Conservation (phyloP, 805 yeast species). For the Sungouiella blattae region DNA sequence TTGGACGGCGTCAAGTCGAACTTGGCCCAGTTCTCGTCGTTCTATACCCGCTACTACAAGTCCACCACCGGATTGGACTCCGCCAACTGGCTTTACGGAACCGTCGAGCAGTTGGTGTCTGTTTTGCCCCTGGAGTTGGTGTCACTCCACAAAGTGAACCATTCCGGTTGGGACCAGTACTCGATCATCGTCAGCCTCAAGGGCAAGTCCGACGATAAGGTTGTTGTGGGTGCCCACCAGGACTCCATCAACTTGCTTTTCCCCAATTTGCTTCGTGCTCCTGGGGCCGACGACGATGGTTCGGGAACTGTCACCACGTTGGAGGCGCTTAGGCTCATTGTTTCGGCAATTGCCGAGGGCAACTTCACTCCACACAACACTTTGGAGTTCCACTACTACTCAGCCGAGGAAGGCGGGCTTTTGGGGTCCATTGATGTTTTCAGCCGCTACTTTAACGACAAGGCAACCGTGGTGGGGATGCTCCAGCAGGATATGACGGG, state of each 20-base stretch:
- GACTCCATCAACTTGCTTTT: constrained; percentile 76
- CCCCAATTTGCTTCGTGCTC: constrained; percentile 68
- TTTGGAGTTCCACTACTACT: constrained; percentile 88
- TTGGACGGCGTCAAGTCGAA: constrained; percentile 45
- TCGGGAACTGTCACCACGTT: constrained; percentile 78
- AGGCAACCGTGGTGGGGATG: constrained; percentile 70
- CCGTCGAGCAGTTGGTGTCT: constrained; percentile 39
- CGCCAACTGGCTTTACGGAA: constrained; percentile 63
- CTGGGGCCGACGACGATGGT: constrained; percentile 96
- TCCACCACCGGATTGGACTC: constrained; percentile 66
- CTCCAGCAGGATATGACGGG: constrained; percentile 97
- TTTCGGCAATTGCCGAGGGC: constrained; percentile 29
- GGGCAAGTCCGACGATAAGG: constrained; percentile 47
- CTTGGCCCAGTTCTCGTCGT: constrained; percentile 62
- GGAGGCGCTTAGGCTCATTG: constrained; percentile 67
- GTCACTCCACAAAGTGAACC: constrained; percentile 50
- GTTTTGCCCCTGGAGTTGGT: constrained; percentile 19
- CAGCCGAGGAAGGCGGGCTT: constrained; percentile 93
- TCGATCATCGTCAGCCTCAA: constrained; percentile 66
- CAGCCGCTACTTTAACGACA: constrained; percentile 42
- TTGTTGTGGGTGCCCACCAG: constrained; percentile 86
- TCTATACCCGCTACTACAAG: constrained; percentile 74
- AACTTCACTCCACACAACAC: constrained; percentile 62
- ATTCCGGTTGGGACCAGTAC: constrained; percentile 72
- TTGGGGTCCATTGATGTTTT: constrained; percentile 83